Percentiles rank a stretch among this genome's conserved stretches.
phyloP scores from a whole-genome alignment of 257 asterid species.

The Leptodermis oblonga region DNA sequence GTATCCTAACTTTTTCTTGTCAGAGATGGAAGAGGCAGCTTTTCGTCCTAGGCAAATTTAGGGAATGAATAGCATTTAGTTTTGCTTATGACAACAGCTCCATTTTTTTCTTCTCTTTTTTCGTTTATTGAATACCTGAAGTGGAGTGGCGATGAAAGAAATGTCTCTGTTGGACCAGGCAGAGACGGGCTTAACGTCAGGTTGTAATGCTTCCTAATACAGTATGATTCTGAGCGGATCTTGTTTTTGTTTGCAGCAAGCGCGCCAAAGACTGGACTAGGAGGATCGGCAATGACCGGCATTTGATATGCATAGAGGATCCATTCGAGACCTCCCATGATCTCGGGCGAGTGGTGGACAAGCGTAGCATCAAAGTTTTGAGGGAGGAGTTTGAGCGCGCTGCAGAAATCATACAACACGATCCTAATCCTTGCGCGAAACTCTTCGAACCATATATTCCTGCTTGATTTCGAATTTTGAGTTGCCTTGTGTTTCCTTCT shows the following conservation, averaged over 20 bases:
- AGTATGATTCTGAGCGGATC: background rate
- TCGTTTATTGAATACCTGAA: background rate
- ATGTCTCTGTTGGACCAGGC: background rate
- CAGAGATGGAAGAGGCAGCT: background rate
- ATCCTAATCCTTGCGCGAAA: slow-evolving; percentile 56
- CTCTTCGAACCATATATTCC: slow-evolving; percentile 76
- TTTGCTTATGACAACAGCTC: background rate
- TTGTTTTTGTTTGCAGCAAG: slow-evolving; percentile 45
- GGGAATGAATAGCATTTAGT: background rate
- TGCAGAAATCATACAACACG: slow-evolving; percentile 73
- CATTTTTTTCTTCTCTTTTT: background rate
- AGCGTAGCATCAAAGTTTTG: slow-evolving; percentile 69
- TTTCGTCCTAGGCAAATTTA: background rate
- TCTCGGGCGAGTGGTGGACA: slow-evolving; percentile 96
- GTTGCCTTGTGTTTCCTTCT: background rate
- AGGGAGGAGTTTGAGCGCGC: slow-evolving; percentile 97
- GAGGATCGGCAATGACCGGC: slow-evolving; percentile 92
- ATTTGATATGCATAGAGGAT: slow-evolving; percentile 96
- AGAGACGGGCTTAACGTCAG: background rate
- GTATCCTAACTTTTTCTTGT: background rate
- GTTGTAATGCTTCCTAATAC: background rate
- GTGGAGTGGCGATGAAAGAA: background rate
- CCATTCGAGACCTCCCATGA: slow-evolving; percentile 87
- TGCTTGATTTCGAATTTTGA: slow-evolving; percentile 43
- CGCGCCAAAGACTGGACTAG: slow-evolving; percentile 86